These are phyloP conservation scores for Geranomyces michiganensis DNA, from an alignment of 192 early-diverging fungal genomes.

Conservation along the genomic window DNA sequence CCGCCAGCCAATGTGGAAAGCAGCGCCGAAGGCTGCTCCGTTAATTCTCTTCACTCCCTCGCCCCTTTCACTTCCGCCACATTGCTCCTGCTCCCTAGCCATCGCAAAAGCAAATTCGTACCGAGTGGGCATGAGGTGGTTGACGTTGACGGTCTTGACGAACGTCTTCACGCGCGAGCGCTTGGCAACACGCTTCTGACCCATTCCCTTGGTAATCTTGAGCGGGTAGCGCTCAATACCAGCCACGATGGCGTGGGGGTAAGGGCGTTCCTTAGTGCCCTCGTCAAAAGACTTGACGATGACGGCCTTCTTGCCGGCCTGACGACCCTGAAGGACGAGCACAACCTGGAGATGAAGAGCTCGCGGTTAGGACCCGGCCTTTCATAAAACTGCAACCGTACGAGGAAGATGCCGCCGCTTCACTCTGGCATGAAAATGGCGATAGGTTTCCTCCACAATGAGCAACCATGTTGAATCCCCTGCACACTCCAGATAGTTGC, in stretches of 20 bases:
- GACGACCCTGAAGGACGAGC: conserved; percentile 95
- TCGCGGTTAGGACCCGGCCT: background rate
- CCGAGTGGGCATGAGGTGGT: conserved; percentile 99
- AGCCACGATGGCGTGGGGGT: conserved; percentile 97
- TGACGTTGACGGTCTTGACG: conserved; percentile 98
- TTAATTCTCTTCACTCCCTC: too few species aligned
- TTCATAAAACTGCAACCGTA: too few species aligned
- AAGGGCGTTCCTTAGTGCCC: conserved; percentile 94
- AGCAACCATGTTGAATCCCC: too few species aligned
- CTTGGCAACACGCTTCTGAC: conserved; percentile 92
- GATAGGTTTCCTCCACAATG: too few species aligned
- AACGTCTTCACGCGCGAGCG: conserved; percentile 99
- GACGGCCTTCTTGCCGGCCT: conserved; percentile 99
- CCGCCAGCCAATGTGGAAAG: too few species aligned
- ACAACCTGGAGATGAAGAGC: conserved; percentile 70
- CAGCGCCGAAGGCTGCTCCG: too few species aligned
- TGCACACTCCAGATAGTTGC: too few species aligned
- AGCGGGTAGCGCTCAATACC: conserved; percentile 97
- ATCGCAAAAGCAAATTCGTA: conserved; percentile 40
- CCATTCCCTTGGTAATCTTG: conserved; percentile 96
- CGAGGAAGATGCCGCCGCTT: too few species aligned
- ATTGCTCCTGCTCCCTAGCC: background rate
- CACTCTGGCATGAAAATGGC: too few species aligned
- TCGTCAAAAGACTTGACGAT: conserved; percentile 97
- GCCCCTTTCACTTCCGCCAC: too few species aligned